These are phyloP conservation scores for Choricystis sp. DNA, from an alignment of 139 green algal species.

Conservation along the genomic window DNA sequence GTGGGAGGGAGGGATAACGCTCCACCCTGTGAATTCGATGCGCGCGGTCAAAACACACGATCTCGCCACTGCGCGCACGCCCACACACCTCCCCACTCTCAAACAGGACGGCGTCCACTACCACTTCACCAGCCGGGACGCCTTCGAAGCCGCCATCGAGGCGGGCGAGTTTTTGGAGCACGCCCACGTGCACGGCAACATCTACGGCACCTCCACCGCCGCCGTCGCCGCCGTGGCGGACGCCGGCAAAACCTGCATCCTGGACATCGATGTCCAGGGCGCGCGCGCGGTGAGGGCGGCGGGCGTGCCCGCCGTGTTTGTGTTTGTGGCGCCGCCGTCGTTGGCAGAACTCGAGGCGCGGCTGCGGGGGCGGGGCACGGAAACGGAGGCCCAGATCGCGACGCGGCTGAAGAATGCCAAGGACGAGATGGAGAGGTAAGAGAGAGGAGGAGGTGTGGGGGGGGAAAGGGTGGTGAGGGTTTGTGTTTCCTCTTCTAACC, in stretches of 20 bases:
- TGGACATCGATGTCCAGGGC: conserved; percentile 78
- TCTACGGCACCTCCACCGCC: conserved; percentile 60
- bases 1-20: too few relatives aligned
- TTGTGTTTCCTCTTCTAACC: too few relatives aligned
- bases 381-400: conserved; percentile 56
- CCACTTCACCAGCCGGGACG: conserved; percentile 52
- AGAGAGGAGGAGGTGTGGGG: background rate
- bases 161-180: conserved; percentile 64
- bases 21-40: too few relatives aligned
- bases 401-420: conserved; percentile 38
- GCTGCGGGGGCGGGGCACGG: conserved; percentile 54
- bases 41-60: background rate
- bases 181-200: conserved; percentile 69
- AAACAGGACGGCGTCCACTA: conserved; percentile 61
- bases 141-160: conserved; percentile 47
- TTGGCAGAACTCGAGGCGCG: conserved; percentile 51
- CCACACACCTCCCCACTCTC: too few relatives aligned
- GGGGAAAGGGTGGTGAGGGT: background rate
- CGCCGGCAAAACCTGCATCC: conserved; percentile 40
- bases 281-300: conserved; percentile 10
- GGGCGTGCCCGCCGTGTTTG: conserved; percentile 43
- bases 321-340: conserved; percentile 67
- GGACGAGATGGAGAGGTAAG: conserved; percentile 39
- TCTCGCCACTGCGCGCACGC: too few relatives aligned
- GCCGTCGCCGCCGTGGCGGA: conserved; percentile 45